These are phyloP conservation scores for Dendrothele bispora DNA, from an alignment of 768 basidiomycete genomes.

Conservation along the genomic window DNA sequence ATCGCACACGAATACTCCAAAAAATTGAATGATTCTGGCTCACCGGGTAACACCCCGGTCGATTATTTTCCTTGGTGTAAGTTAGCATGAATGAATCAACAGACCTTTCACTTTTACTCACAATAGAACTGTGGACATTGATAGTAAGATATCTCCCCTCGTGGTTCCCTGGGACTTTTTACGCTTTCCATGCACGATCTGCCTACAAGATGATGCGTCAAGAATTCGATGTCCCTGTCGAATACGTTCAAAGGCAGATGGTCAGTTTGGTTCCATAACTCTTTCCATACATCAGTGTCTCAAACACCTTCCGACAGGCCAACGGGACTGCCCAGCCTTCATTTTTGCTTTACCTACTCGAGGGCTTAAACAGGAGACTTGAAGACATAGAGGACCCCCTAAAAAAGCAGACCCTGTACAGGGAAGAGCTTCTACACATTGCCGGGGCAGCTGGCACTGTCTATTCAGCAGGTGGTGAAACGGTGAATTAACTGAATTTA, in stretches of 20 bases:
- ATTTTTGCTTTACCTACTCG: constrained; percentile 16
- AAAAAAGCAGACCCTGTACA: constrained; percentile 6
- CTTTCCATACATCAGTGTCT: background rate
- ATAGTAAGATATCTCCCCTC: constrained; percentile 25
- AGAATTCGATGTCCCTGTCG: constrained; percentile 9
- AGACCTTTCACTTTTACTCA: background rate
- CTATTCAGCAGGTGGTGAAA: constrained; percentile 16
- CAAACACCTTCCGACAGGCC: constrained; percentile 4
- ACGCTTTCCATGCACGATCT: too few species aligned
- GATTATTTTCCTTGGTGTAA: too few species aligned
- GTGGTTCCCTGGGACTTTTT: constrained; percentile 36
- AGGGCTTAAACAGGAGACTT: too few species aligned
- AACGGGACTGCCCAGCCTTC: constrained; percentile 16
- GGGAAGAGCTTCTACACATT: constrained; percentile 3
- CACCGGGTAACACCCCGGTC: constrained; percentile 13
- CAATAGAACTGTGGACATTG: too few species aligned
- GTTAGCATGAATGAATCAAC: constrained; percentile 13
- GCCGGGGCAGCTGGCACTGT: constrained; percentile 13
- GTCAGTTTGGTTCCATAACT: background rate
- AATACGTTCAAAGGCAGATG: constrained; percentile 8
- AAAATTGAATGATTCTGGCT: constrained; percentile 8
- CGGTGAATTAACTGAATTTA: constrained; percentile 3
- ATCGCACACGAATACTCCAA: constrained; percentile 6
- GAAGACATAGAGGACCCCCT: background rate
- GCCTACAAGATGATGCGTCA: constrained; percentile 4